Conservation (phyloP, 2,329 filamentous ascomycete genomes). For the Epicoccum nigrum region DNA sequence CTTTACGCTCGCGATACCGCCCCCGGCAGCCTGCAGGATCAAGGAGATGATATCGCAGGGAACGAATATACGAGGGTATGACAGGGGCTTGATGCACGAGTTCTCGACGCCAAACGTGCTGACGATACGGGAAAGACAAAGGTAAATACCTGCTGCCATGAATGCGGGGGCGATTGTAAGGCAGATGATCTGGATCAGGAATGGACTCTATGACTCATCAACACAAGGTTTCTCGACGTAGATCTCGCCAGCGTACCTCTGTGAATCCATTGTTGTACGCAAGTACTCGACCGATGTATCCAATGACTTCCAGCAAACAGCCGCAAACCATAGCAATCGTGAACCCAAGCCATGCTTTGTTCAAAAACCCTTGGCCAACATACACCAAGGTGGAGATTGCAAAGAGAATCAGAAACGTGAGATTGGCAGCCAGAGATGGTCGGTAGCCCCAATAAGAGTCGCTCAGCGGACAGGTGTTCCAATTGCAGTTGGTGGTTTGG, state of each 20-base stretch:
- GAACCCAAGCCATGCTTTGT: slow-evolving; percentile 51
- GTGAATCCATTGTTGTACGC: slow-evolving; percentile 64
- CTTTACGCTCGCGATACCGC: slow-evolving; percentile 49
- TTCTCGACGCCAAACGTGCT: slow-evolving; percentile 48
- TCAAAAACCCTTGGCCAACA: slow-evolving; percentile 45
- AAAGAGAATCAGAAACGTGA: slow-evolving; percentile 53
- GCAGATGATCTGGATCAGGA: slow-evolving; percentile 71
- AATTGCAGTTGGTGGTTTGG: slow-evolving; percentile 5
- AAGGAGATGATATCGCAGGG: slow-evolving; percentile 56
- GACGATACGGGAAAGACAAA: slow-evolving; percentile 60
- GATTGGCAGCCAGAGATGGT: slow-evolving; percentile 51
- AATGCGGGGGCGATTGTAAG: slow-evolving; percentile 62
- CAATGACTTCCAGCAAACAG: slow-evolving; percentile 63
- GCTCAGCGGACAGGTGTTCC: slow-evolving; percentile 12
- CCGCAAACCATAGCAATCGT: slow-evolving; percentile 61
- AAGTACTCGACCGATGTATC: slow-evolving; percentile 66
- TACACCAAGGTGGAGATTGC: slow-evolving; percentile 49
- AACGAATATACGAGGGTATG: slow-evolving; percentile 60
- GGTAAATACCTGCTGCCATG: slow-evolving; percentile 69
- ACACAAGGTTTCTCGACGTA: background rate
- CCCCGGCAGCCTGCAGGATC: slow-evolving; percentile 53
- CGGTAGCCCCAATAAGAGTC: slow-evolving; percentile 53
- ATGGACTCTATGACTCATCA: slow-evolving; percentile 53
- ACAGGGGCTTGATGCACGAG: slow-evolving; percentile 52
- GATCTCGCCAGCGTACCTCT: slow-evolving; percentile 31